Conservation (phyloP, 108 stramenopile species). For the Mediolabrus comicus region DNA sequence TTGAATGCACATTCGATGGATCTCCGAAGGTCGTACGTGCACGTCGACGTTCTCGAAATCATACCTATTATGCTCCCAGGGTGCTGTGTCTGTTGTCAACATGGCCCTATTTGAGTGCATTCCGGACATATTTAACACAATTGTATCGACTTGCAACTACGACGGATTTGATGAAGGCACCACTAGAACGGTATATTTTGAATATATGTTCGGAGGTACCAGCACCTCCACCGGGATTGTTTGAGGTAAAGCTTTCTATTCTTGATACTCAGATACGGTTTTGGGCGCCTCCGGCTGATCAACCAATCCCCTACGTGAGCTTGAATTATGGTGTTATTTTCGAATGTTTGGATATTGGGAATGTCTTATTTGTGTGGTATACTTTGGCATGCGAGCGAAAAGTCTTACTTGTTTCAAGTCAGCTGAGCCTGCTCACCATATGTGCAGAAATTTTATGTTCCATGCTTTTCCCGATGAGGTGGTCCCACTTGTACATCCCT, state of each 20-base stretch:
- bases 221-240: constrained; percentile 93
- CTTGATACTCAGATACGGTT: constrained; percentile 79
- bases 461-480: constrained; percentile 93
- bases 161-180: constrained; percentile 83
- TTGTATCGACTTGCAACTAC: constrained; percentile 91
- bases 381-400: constrained; percentile 88
- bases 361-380: constrained; percentile 78
- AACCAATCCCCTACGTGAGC: constrained; percentile 94
- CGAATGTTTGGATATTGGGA: constrained; percentile 85
- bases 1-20: constrained; percentile 29
- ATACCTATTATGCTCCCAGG: constrained; percentile 76
- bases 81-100: constrained; percentile 92
- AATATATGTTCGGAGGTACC: constrained; percentile 96
- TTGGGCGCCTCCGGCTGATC: constrained; percentile 92
- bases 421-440: constrained; percentile 84
- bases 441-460: constrained; percentile 93
- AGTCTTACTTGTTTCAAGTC: constrained; percentile 81
- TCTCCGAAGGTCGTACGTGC: constrained; percentile 22
- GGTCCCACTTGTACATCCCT: constrained; percentile 92
- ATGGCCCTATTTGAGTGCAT: constrained; percentile 92
- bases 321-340: constrained; percentile 88
- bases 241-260: constrained; percentile 82
- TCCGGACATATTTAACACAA: constrained; percentile 88
- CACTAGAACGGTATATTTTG: constrained; percentile 93
- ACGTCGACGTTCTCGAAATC: constrained; percentile 21